Evolutionary conservation across 768 basidiomycete species (phyloP).

Genomic region (Cytidiella melzeri): DNA sequence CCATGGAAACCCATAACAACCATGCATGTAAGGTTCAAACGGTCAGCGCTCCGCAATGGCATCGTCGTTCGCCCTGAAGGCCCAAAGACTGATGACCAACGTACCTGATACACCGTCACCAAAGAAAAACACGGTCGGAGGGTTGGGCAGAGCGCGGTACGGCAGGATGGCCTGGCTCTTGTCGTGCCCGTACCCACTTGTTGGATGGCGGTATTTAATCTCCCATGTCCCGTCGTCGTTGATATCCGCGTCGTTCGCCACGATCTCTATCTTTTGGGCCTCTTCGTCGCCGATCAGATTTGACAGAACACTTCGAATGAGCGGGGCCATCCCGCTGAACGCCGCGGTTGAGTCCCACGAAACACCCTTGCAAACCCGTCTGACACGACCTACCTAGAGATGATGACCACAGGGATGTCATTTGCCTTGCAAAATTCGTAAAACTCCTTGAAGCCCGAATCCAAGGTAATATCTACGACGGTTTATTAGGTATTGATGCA

Average conservation of each 20-base stretch:
- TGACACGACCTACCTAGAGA: conserved; percentile 61
- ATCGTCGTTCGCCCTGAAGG: background rate
- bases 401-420: conserved; percentile 86
- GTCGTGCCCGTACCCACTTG: conserved; percentile 90
- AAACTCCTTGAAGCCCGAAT: conserved; percentile 86
- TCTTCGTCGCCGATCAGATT: conserved; percentile 70
- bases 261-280: conserved; percentile 76
- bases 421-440: conserved; percentile 75
- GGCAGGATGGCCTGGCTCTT: conserved; percentile 93
- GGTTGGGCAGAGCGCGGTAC: conserved; percentile 62
- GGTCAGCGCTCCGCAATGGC: background rate
- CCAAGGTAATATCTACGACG: conserved; percentile 72
- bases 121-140: conserved; percentile 91
- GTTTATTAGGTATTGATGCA: too few species aligned
- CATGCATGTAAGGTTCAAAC: background rate
- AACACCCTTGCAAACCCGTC: background rate
- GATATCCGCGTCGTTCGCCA: conserved; percentile 83
- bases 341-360: background rate
- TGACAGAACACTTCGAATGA: conserved; percentile 87
- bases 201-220: conserved; percentile 84
- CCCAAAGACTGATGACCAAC: conserved; percentile 19
- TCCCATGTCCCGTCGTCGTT: conserved; percentile 66
- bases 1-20: too few species aligned
- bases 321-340: conserved; percentile 83
- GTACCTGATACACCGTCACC: conserved; percentile 94